Evolutionary conservation across 2,329 filamentous ascomycete species (phyloP), one percentile per base, ranked within the genome.

Genomic region (Sclerotinia sclerotiorum): DNA sequence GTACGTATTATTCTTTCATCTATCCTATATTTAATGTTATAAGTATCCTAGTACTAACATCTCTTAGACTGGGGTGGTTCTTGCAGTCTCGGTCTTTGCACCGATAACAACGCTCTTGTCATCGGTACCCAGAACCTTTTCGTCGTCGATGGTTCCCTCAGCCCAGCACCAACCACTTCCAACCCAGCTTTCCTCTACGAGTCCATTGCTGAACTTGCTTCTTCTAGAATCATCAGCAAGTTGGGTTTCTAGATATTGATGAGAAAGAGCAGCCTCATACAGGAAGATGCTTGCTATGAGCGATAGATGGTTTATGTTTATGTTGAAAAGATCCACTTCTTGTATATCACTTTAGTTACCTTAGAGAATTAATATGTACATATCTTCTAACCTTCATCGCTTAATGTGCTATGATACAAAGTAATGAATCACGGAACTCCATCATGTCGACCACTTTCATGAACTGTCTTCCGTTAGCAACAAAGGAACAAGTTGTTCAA

Each of bases 1-100:
- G 60, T 62, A 62, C 51, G 60, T 11, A 35, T 51, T n/a, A 15
- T 39, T n/a, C 29, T n/a, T 49, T 17, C 5, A 17, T 17, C n/a
- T 24, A 17, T 48, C 58, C 21, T 24, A 55, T 15, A 24, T n/a
- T 39, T 2, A 21, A 35, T 2, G 3, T 21, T 55, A 11, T 11
- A 24, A 39, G 19, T n/a, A 51, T 62, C 2, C 7, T 51, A 7
- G 60, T 48, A 32, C 60, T 48, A 29, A 62, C 44, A 39, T 48
- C 7, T n/a, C 39, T 19, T 32, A 62, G 60, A 62, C 60, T 62
- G 60, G 60, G 60, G 60, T 48, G 60, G 60, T 51, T 62, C 60
- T 13, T 62, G 60, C 46, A 62, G 27, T 35, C 44, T 62, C n/a
- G 60, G 60, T 7, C 44, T 35, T 35, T 62, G 60, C 24, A 32